Percentiles rank a stretch among this genome's conserved stretches.
Conservation (phyloP, 306 rosid genomes). For the Inga leiocalycina region DNA sequence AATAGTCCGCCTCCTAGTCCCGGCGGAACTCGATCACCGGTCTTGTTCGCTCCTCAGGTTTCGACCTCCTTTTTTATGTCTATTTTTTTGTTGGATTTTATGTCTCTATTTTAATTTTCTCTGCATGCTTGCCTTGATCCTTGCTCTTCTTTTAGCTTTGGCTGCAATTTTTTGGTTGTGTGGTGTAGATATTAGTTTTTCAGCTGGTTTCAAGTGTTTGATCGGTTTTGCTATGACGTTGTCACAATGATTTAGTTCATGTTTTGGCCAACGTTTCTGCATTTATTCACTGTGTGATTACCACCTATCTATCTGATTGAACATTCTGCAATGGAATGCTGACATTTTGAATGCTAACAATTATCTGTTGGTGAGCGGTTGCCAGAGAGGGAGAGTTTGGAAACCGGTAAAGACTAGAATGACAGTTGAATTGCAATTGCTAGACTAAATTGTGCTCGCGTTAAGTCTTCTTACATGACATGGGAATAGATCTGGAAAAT, state of each 20-base stretch:
- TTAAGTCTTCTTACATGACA: slow-evolving; percentile 5
- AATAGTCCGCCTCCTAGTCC: slow-evolving; percentile 82
- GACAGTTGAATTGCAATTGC: background rate
- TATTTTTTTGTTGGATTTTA: background rate
- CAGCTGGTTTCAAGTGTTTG: slow-evolving; percentile 15
- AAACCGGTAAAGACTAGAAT: background rate
- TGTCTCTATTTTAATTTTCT: background rate
- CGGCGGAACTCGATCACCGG: slow-evolving; percentile 62
- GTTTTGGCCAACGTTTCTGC: background rate
- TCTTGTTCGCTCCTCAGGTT: slow-evolving; percentile 88
- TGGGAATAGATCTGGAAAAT: slow-evolving; percentile 27
- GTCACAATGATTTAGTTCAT: background rate
- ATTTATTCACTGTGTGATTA: background rate
- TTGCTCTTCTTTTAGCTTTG: slow-evolving; percentile 13
- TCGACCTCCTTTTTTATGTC: background rate
- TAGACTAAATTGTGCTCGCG: slow-evolving; percentile 12
- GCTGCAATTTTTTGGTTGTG: slow-evolving; percentile 10
- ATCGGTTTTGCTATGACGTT: slow-evolving; percentile 6
- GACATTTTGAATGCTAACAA: slow-evolving; percentile 21
- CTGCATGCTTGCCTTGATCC: background rate
- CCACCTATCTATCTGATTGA: background rate
- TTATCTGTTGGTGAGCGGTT: slow-evolving; percentile 21
- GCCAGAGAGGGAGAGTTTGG: background rate
- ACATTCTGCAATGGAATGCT: background rate
- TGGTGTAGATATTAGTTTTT: slow-evolving; percentile 25